phyloP scores from a whole-genome alignment of 495 filamentous ascomycete species.

The Annulohypoxylon stygium region DNA sequence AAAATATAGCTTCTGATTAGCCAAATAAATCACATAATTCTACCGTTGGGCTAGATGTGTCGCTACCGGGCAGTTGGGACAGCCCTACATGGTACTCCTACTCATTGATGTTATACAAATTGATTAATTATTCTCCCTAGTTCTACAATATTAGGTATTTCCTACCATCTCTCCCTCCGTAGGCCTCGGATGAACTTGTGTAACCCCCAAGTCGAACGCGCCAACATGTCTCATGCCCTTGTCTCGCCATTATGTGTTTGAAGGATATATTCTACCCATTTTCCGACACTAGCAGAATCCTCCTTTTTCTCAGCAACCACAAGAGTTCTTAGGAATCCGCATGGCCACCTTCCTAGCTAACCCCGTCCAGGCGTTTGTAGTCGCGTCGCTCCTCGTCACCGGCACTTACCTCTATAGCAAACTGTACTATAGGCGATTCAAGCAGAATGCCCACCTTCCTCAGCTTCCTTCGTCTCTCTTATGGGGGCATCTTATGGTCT shows the following conservation, averaged over 20 bases:
- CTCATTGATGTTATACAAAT: no score
- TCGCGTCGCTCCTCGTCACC: background rate
- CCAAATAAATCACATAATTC: no score
- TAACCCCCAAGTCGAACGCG: background rate
- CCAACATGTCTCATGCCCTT: background rate
- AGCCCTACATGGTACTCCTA: no score
- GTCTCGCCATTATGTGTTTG: background rate
- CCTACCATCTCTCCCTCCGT: no score
- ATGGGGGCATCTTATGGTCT: background rate
- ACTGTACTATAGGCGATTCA: background rate
- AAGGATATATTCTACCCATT: background rate
- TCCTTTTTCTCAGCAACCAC: no score
- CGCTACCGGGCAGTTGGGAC: no score
- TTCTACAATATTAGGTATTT: no score
- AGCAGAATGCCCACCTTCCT: background rate
- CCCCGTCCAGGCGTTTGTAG: background rate
- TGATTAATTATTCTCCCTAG: no score
- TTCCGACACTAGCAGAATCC: background rate
- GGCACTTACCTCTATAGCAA: background rate
- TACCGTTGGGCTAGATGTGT: no score
- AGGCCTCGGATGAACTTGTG: background rate
- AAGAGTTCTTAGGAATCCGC: background rate
- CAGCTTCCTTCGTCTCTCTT: background rate
- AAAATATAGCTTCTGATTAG: no score
- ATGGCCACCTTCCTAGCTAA: background rate